These are phyloP conservation scores for Angophora floribunda DNA, from an alignment of 345 rosid genomes.

Conservation along the genomic window DNA sequence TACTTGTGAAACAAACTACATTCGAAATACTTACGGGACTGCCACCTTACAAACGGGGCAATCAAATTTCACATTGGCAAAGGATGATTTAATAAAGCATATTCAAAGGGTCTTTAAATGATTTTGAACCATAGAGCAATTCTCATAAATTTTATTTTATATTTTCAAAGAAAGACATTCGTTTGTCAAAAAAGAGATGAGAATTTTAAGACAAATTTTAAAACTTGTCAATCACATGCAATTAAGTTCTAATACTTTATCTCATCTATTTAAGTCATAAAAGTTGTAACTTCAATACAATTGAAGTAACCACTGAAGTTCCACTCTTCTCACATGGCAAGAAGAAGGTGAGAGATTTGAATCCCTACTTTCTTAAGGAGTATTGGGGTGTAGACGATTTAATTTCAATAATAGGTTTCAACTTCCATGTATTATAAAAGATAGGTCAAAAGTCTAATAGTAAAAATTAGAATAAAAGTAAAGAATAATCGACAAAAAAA, in stretches of 20 bases:
- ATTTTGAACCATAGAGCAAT: background rate
- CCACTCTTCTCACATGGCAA: too few species aligned
- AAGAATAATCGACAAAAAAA: too few species aligned
- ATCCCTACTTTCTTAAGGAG: too few species aligned
- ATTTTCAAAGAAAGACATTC: background rate
- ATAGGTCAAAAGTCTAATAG: too few species aligned
- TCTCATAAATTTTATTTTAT: background rate
- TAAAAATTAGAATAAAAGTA: too few species aligned
- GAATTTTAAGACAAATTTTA: background rate
- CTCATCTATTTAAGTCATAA: background rate
- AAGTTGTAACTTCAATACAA: background rate
- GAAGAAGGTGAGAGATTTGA: too few species aligned
- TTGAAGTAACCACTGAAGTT: too few species aligned
- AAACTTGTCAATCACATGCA: background rate
- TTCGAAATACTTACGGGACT: rapidly evolving
- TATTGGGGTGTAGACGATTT: too few species aligned
- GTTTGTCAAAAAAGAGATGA: background rate
- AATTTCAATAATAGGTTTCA: too few species aligned
- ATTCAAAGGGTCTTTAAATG: background rate
- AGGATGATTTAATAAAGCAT: background rate
- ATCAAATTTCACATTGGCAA: background rate
- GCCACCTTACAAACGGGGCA: background rate
- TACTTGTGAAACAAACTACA: background rate
- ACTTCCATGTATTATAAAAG: too few species aligned
- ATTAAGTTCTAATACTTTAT: background rate